A percentile compares a stretch with the other conserved stretches of the same genome.
Evolutionary conservation across 2,329 filamentous ascomycete genomes (phyloP).

Genomic region (Aspergillus pseudotamarii): DNA sequence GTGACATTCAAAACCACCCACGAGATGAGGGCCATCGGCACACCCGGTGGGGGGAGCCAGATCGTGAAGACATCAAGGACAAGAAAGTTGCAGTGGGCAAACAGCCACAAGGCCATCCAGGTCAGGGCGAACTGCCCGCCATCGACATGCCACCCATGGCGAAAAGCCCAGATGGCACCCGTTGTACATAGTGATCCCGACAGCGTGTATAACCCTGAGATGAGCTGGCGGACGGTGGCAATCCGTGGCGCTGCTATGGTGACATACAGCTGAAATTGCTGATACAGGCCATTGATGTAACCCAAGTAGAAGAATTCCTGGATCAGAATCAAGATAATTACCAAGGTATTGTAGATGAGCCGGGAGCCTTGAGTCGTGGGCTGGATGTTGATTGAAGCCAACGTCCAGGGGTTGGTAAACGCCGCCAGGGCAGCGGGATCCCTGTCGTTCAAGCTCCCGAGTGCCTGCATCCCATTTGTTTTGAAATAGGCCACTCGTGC

Average conservation of each 20-base stretch:
- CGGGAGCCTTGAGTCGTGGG: slow-evolving; percentile 46
- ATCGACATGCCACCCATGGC: slow-evolving; percentile 43
- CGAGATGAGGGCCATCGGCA: slow-evolving; percentile 49
- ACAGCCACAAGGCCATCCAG: slow-evolving; percentile 51
- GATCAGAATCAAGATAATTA: slow-evolving; percentile 50
- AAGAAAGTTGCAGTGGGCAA: slow-evolving; percentile 49
- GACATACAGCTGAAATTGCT: slow-evolving; percentile 42
- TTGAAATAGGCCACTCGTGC: slow-evolving; percentile 39
- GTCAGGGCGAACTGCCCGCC: slow-evolving; percentile 45
- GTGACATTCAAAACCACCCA: slow-evolving; percentile 52
- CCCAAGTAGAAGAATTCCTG: slow-evolving; percentile 54
- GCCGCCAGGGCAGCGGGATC: slow-evolving; percentile 36
- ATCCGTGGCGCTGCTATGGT: slow-evolving; percentile 32
- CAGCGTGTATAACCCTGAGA: slow-evolving; percentile 44
- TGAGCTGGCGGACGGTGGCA: slow-evolving; percentile 36
- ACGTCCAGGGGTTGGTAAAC: slow-evolving; percentile 43
- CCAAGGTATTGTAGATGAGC: slow-evolving; percentile 50
- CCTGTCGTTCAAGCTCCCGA: slow-evolving; percentile 24
- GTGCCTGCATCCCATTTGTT: slow-evolving; percentile 34
- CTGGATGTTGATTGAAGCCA: slow-evolving; percentile 42
- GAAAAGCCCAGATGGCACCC: slow-evolving; percentile 50
- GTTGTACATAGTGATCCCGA: slow-evolving; percentile 44
- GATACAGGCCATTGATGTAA: slow-evolving; percentile 48
- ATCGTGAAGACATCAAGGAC: slow-evolving; percentile 49
- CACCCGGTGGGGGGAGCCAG: slow-evolving; percentile 42